Evolutionary conservation across 2,329 filamentous ascomycete genomes (phyloP).

Genomic region (Clarireedia monteithiana): DNA sequence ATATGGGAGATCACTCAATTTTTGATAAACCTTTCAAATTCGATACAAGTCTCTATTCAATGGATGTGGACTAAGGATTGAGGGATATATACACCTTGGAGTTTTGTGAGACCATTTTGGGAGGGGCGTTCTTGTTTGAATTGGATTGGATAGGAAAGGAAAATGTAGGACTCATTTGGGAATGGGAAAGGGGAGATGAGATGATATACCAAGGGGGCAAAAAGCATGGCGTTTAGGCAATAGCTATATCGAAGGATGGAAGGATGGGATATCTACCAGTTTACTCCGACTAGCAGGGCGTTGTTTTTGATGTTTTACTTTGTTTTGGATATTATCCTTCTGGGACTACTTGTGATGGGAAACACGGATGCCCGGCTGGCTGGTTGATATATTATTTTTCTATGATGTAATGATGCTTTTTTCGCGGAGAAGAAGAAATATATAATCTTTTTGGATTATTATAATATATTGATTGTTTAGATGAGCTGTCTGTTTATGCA

Average conservation of each 20-base stretch:
- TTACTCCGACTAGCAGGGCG: slow-evolving; percentile 1
- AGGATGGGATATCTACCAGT: neutral
- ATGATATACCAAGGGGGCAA: slow-evolving; percentile 14
- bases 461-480: no score
- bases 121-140: neutral
- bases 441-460: no score
- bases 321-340: no score
- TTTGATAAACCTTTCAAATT: slow-evolving; percentile 47
- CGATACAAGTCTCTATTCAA: slow-evolving; percentile 38
- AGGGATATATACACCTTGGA: slow-evolving; percentile 4
- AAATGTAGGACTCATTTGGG: slow-evolving; percentile 5
- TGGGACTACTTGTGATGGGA: no score
- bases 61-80: slow-evolving; percentile 30
- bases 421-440: no score
- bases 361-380: no score
- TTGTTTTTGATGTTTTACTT: neutral
- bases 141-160: neutral
- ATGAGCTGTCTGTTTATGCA: no score
- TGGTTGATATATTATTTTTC: no score
- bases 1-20: slow-evolving; percentile 36
- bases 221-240: slow-evolving; percentile 15
- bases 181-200: neutral
- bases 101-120: slow-evolving; percentile 13
- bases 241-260: neutral
- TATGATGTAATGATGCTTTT: no score